Conservation (phyloP, 1,139 yeast species). For the Eremothecium sinecaudum region DNA sequence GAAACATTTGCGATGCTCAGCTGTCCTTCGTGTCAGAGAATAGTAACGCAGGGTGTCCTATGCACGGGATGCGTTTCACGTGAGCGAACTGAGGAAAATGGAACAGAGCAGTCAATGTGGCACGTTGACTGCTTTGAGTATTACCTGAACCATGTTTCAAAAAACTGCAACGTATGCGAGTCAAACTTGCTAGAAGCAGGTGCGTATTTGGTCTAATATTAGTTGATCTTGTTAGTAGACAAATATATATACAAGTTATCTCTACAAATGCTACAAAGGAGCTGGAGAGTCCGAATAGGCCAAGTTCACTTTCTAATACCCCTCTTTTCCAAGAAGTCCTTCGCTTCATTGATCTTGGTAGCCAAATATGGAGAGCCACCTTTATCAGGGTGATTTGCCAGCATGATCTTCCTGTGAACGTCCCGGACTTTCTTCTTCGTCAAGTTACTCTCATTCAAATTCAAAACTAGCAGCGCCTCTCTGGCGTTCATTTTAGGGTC, state of each 20-base stretch:
- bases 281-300: no score
- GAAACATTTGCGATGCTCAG: conserved; percentile 13
- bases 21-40: conserved; percentile 19
- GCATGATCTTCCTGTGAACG: conserved; percentile 85
- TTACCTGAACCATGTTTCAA: conserved; percentile 20
- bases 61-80: conserved; percentile 13
- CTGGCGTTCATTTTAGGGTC: conserved; percentile 81
- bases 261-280: no score
- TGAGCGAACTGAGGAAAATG: conserved; percentile 4
- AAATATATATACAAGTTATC: no score
- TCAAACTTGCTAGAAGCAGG: conserved; percentile 16
- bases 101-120: conserved; percentile 14
- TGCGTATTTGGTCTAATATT: conserved; percentile 18
- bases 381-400: conserved; percentile 93
- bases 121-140: conserved; percentile 29
- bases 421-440: conserved; percentile 76
- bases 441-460: conserved; percentile 69
- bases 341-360: conserved; percentile 93
- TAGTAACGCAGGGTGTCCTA: conserved; percentile 22
- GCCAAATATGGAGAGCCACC: conserved; percentile 96
- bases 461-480: conserved; percentile 85
- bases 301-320: conserved; percentile 18
- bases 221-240: not conserved
- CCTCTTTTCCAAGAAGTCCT: conserved; percentile 81
- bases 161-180: conserved; percentile 18